Base-by-base conservation (phyloP, 2,329 filamentous ascomycete genomes). In the Acrocalymma vagum region DNA sequence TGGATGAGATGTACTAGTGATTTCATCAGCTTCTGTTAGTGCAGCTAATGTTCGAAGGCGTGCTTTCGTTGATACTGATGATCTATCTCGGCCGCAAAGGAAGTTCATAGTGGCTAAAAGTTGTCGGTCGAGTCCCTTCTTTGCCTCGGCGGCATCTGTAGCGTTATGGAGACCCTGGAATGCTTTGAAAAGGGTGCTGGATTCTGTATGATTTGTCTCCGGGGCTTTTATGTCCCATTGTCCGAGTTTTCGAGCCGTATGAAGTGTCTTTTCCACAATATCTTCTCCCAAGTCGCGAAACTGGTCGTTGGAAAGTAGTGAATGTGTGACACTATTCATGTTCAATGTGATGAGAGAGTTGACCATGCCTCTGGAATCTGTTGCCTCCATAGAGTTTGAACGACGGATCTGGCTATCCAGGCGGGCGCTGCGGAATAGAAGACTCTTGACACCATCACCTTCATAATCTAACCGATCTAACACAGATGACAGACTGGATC, bases 221-320 rank as follows among this genome's bases (percentile, higher is more conserved):
- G 91, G 88, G 1, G 85, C 84, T 10, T 89, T 88, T 14, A 97
- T 78, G 63, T 96, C 92, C 94, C 94, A 99, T 59, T 93, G 87
- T 54, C 94, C 91, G 11, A 97, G 76, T 51, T 87, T 87, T 45
- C 89, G 82, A 14, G 92, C 91, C 5, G 89, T 90, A 37, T 84
- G 81, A 50, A 95, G 87, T 37, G 90, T 90, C 47, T 81, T 87
- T 30, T 90, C 86, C 6, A 88, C 74, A 1, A 82, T 83, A 6
- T 78, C 72, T 2, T 80, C 75, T 4, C 80, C 80, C 18, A 75
- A 78, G 23, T 83, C 81, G 8, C 80, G 71, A 15, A 77, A 80
- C 40, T 86, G 80, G 42, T 90, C 84, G 6, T 78, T 81, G 41
- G 87, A 83, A 6, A 92, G 76, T 16, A 97, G 75, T 5, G 88